Evolutionary conservation across 2,329 filamentous ascomycete genomes (phyloP).

Genomic region (Sarocladium brachiariae): DNA sequence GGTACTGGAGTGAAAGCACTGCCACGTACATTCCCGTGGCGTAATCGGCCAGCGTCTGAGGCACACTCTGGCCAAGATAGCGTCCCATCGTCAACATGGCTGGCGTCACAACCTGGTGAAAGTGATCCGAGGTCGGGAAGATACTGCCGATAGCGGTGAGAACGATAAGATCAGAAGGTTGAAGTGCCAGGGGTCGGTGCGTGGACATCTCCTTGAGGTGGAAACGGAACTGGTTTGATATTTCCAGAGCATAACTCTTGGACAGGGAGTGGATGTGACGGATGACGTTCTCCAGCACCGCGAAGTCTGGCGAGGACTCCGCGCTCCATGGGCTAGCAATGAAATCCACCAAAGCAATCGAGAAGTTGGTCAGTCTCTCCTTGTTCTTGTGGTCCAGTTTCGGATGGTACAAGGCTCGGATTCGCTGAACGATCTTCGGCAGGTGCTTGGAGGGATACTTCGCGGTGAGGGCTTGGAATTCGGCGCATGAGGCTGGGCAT

Average conservation of each 20-base stretch:
- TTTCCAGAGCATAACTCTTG: conserved; percentile 73
- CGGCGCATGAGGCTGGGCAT: conserved; percentile 72
- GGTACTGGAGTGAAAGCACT: conserved; percentile 74
- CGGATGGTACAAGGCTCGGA: conserved; percentile 86
- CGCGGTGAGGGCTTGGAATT: conserved; percentile 62
- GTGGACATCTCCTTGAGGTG: conserved; percentile 55
- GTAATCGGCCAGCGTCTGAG: conserved; percentile 58
- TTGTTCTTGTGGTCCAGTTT: conserved; percentile 83
- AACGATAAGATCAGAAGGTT: conserved; percentile 69
- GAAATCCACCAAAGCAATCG: conserved; percentile 58
- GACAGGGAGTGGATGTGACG: conserved; percentile 91
- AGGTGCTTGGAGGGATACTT: conserved; percentile 57
- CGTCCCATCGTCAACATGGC: conserved; percentile 78
- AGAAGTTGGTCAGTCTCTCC: conserved; percentile 65
- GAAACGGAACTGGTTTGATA: conserved; percentile 70
- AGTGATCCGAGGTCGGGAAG: conserved; percentile 95
- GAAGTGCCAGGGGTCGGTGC: conserved; percentile 44
- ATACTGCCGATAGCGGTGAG: conserved; percentile 76
- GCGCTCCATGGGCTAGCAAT: conserved; percentile 35
- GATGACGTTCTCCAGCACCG: conserved; percentile 69
- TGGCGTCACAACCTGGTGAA: conserved; percentile 90
- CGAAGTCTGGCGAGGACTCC: conserved; percentile 48
- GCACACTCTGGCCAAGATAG: conserved; percentile 72
- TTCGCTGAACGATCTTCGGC: conserved; percentile 76
- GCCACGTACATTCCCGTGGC: conserved; percentile 71